Evolutionary conservation across 306 rosid species (phyloP).

Genomic region (Pachyrhizus erosus): DNA sequence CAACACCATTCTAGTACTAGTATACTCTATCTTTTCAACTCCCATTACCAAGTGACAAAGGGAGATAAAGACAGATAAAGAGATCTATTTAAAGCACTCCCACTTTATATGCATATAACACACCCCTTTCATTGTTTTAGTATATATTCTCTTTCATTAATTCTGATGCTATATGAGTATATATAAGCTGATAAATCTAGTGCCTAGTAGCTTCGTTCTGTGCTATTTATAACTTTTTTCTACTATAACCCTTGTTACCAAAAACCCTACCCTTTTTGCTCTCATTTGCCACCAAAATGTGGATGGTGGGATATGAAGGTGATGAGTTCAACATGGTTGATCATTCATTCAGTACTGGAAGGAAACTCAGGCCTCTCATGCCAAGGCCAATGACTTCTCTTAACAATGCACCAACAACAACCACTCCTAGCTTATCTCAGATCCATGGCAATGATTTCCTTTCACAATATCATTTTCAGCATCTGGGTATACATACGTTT

Average conservation of each 20-base stretch:
- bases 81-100: conserved; percentile 37
- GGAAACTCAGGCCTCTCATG: conserved; percentile 78
- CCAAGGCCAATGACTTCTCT: conserved; percentile 62
- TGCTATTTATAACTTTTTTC: conserved; percentile 2
- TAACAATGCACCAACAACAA: conserved; percentile 43
- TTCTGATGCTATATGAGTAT: not conserved
- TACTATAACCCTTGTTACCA: conserved; percentile 13
- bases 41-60: conserved; percentile 35
- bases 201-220: not conserved
- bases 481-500: conserved; percentile 53
- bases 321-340: conserved; percentile 56
- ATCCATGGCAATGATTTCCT: conserved; percentile 51
- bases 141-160: conserved; percentile 12
- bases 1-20: conserved; percentile 30
- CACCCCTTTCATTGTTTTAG: conserved; percentile 23
- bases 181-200: conserved; percentile 3
- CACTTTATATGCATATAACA: conserved; percentile 27
- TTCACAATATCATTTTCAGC: conserved; percentile 55
- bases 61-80: conserved; percentile 11
- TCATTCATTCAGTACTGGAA: conserved; percentile 34
- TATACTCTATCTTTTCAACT: conserved; percentile 37
- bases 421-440: conserved; percentile 55
- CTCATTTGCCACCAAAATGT: conserved; percentile 54
- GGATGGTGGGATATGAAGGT: conserved; percentile 74
- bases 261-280: not conserved